Percentiles rank a stretch among this genome's conserved stretches.
phyloP scores from a whole-genome alignment of 352 stramenopile genomes.

The Thalassiosira livingstoniorum region DNA sequence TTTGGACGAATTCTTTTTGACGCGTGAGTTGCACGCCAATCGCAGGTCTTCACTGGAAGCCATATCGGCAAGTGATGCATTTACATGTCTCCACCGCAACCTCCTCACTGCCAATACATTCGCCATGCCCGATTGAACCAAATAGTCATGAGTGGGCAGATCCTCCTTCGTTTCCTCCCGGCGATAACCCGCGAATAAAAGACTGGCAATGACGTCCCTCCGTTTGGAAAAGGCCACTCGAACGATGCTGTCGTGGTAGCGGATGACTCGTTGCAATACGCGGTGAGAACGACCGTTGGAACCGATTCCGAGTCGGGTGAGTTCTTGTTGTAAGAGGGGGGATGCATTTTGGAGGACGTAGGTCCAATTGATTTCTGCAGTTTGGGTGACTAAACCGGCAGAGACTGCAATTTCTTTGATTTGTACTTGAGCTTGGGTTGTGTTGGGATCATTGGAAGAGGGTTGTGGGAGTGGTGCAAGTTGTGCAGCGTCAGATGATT shows the following conservation, averaged over 20 bases:
- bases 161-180: slow-evolving; percentile 18
- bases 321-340: slow-evolving; percentile 16
- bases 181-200: slow-evolving; percentile 41
- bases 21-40: slow-evolving; percentile 27
- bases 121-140: slow-evolving; percentile 19
- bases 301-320: slow-evolving; percentile 19
- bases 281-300: not conserved
- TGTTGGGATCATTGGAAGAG: not conserved
- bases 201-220: slow-evolving; percentile 21
- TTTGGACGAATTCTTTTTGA: slow-evolving; percentile 10
- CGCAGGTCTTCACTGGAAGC: slow-evolving; percentile 24
- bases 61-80: not conserved
- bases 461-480: too few species aligned
- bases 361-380: slow-evolving; percentile 37
- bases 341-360: slow-evolving; percentile 37
- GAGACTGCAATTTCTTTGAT: slow-evolving; percentile 22
- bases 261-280: slow-evolving; percentile 34
- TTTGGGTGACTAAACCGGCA: slow-evolving; percentile 31
- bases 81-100: slow-evolving; percentile 30
- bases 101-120: slow-evolving; percentile 28
- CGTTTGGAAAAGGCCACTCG: slow-evolving; percentile 42
- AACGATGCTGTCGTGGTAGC: slow-evolving; percentile 23
- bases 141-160: slow-evolving; percentile 38
- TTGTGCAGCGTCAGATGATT: too few species aligned
- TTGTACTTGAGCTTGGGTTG: not conserved